Evolutionary conservation across 2,329 filamentous ascomycete species (phyloP), one percentile per base, ranked within the genome.

Genomic region (Leptographium wingfieldii): DNA sequence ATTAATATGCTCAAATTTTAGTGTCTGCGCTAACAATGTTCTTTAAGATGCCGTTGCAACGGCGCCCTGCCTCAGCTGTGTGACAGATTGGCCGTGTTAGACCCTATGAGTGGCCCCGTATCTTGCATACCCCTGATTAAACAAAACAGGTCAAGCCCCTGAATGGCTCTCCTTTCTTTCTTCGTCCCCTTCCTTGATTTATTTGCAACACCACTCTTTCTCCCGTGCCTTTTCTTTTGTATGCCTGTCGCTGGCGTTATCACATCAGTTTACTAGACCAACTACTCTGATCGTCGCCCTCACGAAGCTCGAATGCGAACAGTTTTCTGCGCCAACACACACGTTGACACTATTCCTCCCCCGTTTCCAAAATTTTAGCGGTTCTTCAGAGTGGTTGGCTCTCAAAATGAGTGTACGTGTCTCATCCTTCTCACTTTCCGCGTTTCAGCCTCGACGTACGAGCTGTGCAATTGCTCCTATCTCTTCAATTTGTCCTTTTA

Each of bases 351-450:
- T 12, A 40, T 19, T 46, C 4, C 19, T n/a, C 3, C 16, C 43
- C 16, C 43, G 3, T n/a, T 9, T 35, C 33, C 38, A 40, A 6
- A 16, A 9, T 40, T 38, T 40, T 56, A 22, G 35, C 38, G 19
- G 25, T 4, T 48, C 14, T 56, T 29, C 48, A 54, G 14, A 53
- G 52, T 54, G 52, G n/a, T 31, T 54, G 52, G 52, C 16, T 33
- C 52, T 35, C 69, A 77, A 69, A 64, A 79, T 79, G 77, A 79
- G 76, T 72, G 77, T 79, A 70, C 77, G 70, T 72, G 70, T 72
- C 66, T 63, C 40, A 46, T 35, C 35, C 55, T 43, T 54, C 51
- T 55, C 48, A 25, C 56, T 55, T 40, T 12, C 29, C 27, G n/a
- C 29, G 52, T 54, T 54, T 54, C 52, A 54, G 52, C 43, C 6